A percentile compares a stretch with the other conserved stretches of the same genome.
Evolutionary conservation across 2,329 filamentous ascomycete species (phyloP).

Genomic region (Sporothrix globosa): DNA sequence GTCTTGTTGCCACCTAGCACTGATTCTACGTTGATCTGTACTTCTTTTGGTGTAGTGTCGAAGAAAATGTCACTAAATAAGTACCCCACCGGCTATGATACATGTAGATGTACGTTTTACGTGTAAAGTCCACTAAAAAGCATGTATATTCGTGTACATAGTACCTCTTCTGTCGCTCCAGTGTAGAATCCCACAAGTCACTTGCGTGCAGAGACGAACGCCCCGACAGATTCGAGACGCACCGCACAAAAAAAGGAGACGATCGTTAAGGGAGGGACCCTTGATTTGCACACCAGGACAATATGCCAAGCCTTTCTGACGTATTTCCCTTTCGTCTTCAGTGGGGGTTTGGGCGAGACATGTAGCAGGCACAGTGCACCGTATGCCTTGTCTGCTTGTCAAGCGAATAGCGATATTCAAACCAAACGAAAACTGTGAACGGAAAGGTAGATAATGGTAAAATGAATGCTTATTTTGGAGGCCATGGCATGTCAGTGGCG

Average conservation of each 20-base stretch:
- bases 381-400: slow-evolving; percentile 8
- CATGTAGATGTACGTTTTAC: not conserved
- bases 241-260: not conserved
- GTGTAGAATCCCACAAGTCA: not conserved
- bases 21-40: slow-evolving; percentile 6
- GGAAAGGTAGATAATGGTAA: not conserved
- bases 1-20: not conserved
- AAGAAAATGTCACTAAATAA: slow-evolving; percentile 4
- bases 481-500: not conserved
- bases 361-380: slow-evolving; percentile 13
- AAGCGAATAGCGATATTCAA: not conserved
- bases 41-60: slow-evolving; percentile 19
- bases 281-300: slow-evolving; percentile 18
- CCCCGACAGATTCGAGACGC: slow-evolving; percentile 12
- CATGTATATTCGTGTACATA: not conserved
- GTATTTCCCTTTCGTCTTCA: slow-evolving; percentile 22
- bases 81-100: not conserved
- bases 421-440: not conserved
- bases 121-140: not conserved
- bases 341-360: not conserved
- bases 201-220: not conserved
- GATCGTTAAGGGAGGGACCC: slow-evolving; percentile 21
- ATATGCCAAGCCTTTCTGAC: slow-evolving; percentile 29
- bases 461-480: not conserved
- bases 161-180: not conserved